These are phyloP conservation scores for Scleroderma citrinum DNA, from an alignment of 768 basidiomycete species.

Conservation along the genomic window DNA sequence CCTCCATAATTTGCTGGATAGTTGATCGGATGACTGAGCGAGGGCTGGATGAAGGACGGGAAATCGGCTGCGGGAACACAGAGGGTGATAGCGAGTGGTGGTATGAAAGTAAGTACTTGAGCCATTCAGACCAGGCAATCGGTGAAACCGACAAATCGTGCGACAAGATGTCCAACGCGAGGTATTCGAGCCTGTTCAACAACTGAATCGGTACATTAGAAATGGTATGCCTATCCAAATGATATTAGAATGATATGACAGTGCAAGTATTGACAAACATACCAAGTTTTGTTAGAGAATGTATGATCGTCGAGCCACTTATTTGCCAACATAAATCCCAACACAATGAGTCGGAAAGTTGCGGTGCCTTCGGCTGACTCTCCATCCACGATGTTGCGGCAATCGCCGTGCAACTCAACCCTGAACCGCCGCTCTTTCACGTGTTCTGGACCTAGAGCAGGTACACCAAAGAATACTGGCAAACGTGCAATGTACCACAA, in stretches of 20 bases:
- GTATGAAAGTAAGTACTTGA: constrained; percentile 57
- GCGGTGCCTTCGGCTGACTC: constrained; percentile 52
- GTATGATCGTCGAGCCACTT: constrained; percentile 89
- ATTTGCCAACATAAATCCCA: constrained; percentile 83
- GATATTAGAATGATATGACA: constrained; percentile 4
- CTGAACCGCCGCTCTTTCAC: constrained; percentile 61
- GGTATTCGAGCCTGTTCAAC: constrained; percentile 65
- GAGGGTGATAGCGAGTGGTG: constrained; percentile 59
- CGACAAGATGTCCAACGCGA: constrained; percentile 62
- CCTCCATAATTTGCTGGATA: constrained; percentile 64
- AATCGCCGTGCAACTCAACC: constrained; percentile 53
- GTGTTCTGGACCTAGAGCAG: constrained; percentile 44
- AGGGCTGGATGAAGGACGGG: constrained; percentile 68
- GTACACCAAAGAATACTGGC: constrained; percentile 59
- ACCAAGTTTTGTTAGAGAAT: constrained; percentile 89
- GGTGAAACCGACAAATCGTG: constrained; percentile 67
- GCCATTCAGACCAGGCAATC: constrained; percentile 66
- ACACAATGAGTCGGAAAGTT: constrained; percentile 67
- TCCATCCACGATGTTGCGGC: constrained; percentile 33
- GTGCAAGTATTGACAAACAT: constrained; percentile 16
- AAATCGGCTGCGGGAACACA: constrained; percentile 65
- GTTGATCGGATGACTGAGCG: constrained; percentile 61
- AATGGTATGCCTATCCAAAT: constrained; percentile 61
- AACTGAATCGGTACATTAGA: constrained; percentile 67
- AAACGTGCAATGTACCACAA: constrained; percentile 79